A percentile compares a stretch with the other conserved stretches of the same genome.
These are phyloP conservation scores for Persicaria tinctoria DNA, from an alignment of 148 eudicot genomes.

Conservation along the genomic window DNA sequence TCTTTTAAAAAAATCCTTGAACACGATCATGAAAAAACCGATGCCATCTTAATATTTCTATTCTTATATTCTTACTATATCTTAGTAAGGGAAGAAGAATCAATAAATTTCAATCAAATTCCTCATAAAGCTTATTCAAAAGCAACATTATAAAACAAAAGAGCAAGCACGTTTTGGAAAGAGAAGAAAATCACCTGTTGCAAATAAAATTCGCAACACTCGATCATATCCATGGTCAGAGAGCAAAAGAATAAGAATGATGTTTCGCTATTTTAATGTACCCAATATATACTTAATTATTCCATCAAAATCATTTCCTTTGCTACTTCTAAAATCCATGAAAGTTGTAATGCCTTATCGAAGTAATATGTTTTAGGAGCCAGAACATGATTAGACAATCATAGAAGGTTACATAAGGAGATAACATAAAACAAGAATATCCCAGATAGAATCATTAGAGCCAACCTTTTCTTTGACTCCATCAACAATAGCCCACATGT, in stretches of 20 bases:
- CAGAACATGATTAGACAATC: neutral
- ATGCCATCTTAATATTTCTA: too few relatives aligned
- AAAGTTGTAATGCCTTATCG: neutral
- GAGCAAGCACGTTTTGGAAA: neutral
- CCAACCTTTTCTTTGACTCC: slow-evolving; percentile 95
- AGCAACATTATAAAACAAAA: neutral
- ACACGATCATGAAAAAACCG: too few relatives aligned
- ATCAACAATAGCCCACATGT: slow-evolving; percentile 95
- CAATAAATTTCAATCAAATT: neutral
- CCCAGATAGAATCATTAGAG: neutral
- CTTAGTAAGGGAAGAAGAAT: too few relatives aligned
- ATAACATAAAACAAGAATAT: neutral
- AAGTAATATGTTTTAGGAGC: neutral
- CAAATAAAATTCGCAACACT: neutral
- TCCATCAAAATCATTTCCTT: neutral
- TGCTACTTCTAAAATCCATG: neutral
- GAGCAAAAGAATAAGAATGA: neutral
- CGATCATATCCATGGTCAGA: neutral
- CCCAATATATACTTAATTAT: neutral
- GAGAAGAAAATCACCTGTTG: neutral
- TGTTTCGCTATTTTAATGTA: neutral
- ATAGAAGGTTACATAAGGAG: neutral
- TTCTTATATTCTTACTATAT: too few relatives aligned
- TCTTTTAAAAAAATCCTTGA: too few relatives aligned
- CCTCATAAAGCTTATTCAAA: neutral